Conservation (phyloP, 2,329 filamentous ascomycete genomes). For the Penicillium sp. region DNA sequence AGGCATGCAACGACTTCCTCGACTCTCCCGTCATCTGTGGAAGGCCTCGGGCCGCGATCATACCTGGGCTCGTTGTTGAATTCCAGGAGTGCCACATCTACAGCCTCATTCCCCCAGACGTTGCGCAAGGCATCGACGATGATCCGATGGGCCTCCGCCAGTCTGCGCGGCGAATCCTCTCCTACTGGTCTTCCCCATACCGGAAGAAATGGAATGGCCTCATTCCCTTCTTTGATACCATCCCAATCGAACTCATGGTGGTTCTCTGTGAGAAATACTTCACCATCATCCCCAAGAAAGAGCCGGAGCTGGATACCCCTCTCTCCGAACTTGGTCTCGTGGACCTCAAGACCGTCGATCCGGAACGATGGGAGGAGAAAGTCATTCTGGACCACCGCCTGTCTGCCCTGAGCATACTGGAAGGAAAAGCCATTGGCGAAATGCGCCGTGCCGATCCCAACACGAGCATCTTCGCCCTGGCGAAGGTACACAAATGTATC, state of each 20-base stretch:
- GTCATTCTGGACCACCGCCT: slow-evolving; percentile 31
- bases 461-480: slow-evolving; percentile 24
- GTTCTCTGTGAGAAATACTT: slow-evolving; percentile 38
- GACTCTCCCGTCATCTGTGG: slow-evolving; percentile 27
- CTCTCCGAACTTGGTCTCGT: slow-evolving; percentile 25
- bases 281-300: slow-evolving; percentile 18
- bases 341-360: slow-evolving; percentile 14
- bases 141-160: slow-evolving; percentile 31
- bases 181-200: slow-evolving; percentile 22
- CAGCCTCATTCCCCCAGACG: slow-evolving; percentile 19
- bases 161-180: slow-evolving; percentile 23
- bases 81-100: slow-evolving; percentile 31
- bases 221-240: slow-evolving; percentile 28
- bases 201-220: slow-evolving; percentile 30
- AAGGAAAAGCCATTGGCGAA: slow-evolving; percentile 35
- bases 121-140: slow-evolving; percentile 11
- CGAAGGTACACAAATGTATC: slow-evolving; percentile 35
- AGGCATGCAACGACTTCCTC: slow-evolving; percentile 32
- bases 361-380: slow-evolving; percentile 23
- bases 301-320: slow-evolving; percentile 13
- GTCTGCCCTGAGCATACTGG: slow-evolving; percentile 32
- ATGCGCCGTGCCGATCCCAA: slow-evolving; percentile 27
- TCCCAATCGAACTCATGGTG: slow-evolving; percentile 28
- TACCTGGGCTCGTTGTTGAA: slow-evolving; percentile 25
- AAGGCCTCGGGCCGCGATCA: slow-evolving; percentile 23